Evolutionary conservation across 495 filamentous ascomycete genomes (phyloP).

Genomic region (Beverwykella pulmonaria): DNA sequence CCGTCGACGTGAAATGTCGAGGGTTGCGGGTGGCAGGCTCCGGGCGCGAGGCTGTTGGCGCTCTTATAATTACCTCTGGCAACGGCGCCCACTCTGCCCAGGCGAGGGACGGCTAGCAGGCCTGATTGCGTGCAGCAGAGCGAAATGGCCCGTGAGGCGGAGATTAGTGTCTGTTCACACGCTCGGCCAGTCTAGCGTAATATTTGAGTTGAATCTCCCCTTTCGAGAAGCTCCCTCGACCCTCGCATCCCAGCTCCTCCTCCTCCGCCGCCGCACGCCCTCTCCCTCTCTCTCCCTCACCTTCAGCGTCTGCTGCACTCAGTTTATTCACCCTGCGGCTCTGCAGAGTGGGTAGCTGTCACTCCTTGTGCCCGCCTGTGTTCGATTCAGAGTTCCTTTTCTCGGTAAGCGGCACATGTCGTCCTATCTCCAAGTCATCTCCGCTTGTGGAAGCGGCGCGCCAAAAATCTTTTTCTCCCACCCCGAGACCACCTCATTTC

Average conservation of each 20-base stretch:
- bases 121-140: constrained; percentile 35
- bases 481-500: constrained; percentile 16
- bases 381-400: not conserved
- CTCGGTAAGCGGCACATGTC: constrained; percentile 26
- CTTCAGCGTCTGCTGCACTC: constrained; percentile 19
- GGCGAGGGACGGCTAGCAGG: constrained; percentile 24
- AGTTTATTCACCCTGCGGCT: constrained; percentile 17
- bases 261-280: constrained; percentile 1
- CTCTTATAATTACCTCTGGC: not conserved
- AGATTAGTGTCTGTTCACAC: constrained; percentile 35
- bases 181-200: constrained; percentile 24
- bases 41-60: not conserved
- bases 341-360: constrained; percentile 25
- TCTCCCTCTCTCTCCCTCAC: constrained; percentile 5
- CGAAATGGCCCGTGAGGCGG: constrained; percentile 30
- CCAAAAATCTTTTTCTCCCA: constrained; percentile 36
- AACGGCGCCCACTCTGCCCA: not conserved
- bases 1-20: too few relatives aligned
- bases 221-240: constrained; percentile 18
- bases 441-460: constrained; percentile 33
- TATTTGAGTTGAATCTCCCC: constrained; percentile 17
- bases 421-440: constrained; percentile 10
- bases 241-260: constrained; percentile 15
- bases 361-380: constrained; percentile 14
- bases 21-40: too few relatives aligned